Evolutionary conservation across 257 asterid genomes (phyloP), one percentile per base, ranked within the genome.

Genomic region (Scutellaria baicalensis): DNA sequence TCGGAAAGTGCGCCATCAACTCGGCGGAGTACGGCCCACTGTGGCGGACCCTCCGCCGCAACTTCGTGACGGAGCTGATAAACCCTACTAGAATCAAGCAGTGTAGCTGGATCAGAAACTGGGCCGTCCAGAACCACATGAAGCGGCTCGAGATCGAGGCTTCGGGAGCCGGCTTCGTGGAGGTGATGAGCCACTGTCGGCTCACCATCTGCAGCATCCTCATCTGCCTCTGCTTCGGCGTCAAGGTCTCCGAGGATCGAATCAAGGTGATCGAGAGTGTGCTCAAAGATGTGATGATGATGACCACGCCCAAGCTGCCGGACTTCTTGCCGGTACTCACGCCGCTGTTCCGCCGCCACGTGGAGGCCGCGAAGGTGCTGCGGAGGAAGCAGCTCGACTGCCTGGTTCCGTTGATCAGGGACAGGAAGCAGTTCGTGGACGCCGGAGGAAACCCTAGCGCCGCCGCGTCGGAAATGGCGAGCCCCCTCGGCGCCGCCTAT

Each of bases 1-100:
- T 91, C 10, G 96, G 96, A 0, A 93, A 93, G 45, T 93, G 99
- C 42, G 93, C 96, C 67, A 91, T 93, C 47, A 93, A 93, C 90
- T 93, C 99, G 6, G 97, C 97, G 0, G 95, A 82, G 66, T 93
- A 93, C 68, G 99, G 99, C 54, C 86, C 99, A 0, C 69, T 93
- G 13, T 93, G 99, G 99, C 93, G 97, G 0, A 59, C 90, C 10
- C 86, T 93, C 12, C 90, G 99, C 40, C 81, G 99, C 55, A 93
- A 93, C 79, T 91, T 93, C 11, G 97, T 93, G 20, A 90, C 95
- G 6, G 99, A 93, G 93, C 75, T 93, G 44, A 89, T 91, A 12
- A 93, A 86, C 62, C 96, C 99, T 1, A 49, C 83, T 5, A 74
- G 97, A 45, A 87, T 93, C 68, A 89, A 73, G 76, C 99, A 93